Base-by-base conservation (phyloP, 73 alveolate species). In the Paraurostyla sp. region DNA sequence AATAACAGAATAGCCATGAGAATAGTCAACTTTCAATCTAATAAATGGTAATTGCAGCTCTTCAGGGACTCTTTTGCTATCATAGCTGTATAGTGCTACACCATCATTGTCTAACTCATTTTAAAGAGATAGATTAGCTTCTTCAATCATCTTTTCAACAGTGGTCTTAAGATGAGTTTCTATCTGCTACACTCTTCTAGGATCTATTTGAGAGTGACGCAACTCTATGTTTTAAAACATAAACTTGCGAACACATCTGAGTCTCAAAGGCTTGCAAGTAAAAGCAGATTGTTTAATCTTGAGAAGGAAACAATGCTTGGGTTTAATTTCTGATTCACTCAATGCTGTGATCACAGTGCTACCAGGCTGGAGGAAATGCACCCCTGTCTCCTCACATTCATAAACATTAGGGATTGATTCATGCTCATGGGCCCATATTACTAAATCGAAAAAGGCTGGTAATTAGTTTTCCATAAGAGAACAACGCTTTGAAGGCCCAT, bases 371-470 rank as follows among this genome's bases (percentile, higher is more conserved):
- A 93, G 89, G 75, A 97, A 88, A 80, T 92, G 96, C 54, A 95
- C 97, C 35, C 98, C 99, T 36, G 83, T 91, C 86, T 96, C 96
- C 46, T 71, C 92, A 49, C 94, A 85, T 73, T 96, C 95, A 4
- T 81, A 87, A 18, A 94, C 87, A 0, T 83, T 62, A 0, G 97
- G 95, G 0, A 90, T 94, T 45, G 97, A 88, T 87, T 97, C 99
- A 94, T 97, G 99, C 88, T 97, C 99, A 89, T 97, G 99, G 41
- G 99, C 99, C 99, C 99, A 97, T 1, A 97, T 89, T 0, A 97
- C 96, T 52, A 97, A 78, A 80, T 97, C 97, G 73, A 97, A 91
- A 83, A 95, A 95, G 20, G 82, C 71, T 6, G 99, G 99, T 41
- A 95, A 75, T 48, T 69, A 65, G 49, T 95, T 91, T 48, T 97